These are phyloP conservation scores for Xylariaceae sp. DNA, from an alignment of 2,329 filamentous ascomycete genomes.

Conservation along the genomic window DNA sequence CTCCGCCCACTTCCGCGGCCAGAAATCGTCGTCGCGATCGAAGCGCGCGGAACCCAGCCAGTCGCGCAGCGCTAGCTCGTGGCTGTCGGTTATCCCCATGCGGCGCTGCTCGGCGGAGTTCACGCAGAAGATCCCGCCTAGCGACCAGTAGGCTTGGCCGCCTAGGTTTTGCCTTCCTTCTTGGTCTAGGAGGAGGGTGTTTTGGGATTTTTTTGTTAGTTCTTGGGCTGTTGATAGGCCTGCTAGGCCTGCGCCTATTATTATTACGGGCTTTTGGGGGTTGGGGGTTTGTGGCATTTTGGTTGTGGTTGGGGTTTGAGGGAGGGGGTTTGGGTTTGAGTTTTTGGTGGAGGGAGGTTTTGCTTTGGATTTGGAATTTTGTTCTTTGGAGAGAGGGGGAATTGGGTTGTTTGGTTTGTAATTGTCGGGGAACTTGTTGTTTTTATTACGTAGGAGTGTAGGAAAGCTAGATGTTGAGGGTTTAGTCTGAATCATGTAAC, in stretches of 20 bases:
- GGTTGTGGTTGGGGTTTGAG: neutral
- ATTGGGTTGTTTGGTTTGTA: too few relatives aligned
- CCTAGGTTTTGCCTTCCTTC: slow-evolving; percentile 54
- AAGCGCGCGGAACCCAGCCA: slow-evolving; percentile 57
- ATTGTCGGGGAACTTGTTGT: too few relatives aligned
- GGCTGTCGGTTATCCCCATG: slow-evolving; percentile 55
- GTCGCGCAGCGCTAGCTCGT: slow-evolving; percentile 54
- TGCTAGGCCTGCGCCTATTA: slow-evolving; percentile 54
- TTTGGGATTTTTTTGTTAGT: slow-evolving; percentile 45
- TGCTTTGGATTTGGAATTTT: too few relatives aligned
- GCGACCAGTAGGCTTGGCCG: slow-evolving; percentile 61
- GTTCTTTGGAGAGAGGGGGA: too few relatives aligned
- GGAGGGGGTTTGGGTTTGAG: neutral
- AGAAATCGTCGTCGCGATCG: slow-evolving; percentile 54
- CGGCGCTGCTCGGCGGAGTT: slow-evolving; percentile 54
- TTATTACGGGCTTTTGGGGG: slow-evolving; percentile 43
- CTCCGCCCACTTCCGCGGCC: slow-evolving; percentile 59
- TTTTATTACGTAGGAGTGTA: too few relatives aligned
- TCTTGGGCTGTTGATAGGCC: slow-evolving; percentile 59
- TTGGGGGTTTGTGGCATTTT: neutral
- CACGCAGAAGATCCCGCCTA: slow-evolving; percentile 59
- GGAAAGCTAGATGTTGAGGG: too few relatives aligned
- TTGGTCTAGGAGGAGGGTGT: slow-evolving; percentile 52
- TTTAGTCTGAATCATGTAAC: neutral
- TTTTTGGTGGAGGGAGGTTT: too few relatives aligned